Conservation (phyloP, 306 rosid species). For the Begonia masoniana region DNA sequence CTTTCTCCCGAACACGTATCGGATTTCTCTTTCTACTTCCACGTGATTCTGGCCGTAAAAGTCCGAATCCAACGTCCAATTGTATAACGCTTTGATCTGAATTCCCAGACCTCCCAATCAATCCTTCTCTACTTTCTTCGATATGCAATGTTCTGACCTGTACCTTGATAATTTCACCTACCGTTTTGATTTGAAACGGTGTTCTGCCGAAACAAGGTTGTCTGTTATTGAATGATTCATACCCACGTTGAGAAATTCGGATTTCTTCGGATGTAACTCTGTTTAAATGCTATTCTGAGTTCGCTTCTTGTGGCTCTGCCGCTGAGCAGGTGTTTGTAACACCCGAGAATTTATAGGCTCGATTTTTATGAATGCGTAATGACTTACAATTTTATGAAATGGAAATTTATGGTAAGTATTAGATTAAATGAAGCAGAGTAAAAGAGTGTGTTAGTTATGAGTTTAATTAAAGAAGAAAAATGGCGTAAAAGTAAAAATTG, state of each 20-base stretch:
- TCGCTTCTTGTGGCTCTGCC: conserved; percentile 33
- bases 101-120: conserved; percentile 21
- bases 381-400: too few species aligned
- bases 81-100: conserved; percentile 49
- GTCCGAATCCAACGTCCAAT: conserved; percentile 40
- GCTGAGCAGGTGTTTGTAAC: conserved; percentile 40
- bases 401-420: too few species aligned
- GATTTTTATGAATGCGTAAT: too few species aligned
- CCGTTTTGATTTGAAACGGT: conserved; percentile 40
- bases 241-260: conserved; percentile 57
- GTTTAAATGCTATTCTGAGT: conserved; percentile 40
- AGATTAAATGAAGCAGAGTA: too few species aligned
- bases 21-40: conserved; percentile 55
- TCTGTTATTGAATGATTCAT: conserved; percentile 43
- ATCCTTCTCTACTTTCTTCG: conserved; percentile 31
- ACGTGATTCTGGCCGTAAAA: conserved; percentile 36
- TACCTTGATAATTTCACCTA: conserved; percentile 49
- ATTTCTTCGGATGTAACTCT: conserved; percentile 56
- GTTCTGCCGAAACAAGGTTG: conserved; percentile 27
- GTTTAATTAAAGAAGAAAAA: too few species aligned
- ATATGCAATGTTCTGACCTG: conserved; percentile 33
- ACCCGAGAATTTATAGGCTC: too few species aligned
- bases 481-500: too few species aligned
- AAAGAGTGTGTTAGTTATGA: too few species aligned
- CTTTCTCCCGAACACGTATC: conserved; percentile 51